Evolutionary conservation across 1,139 yeast species (phyloP), one percentile per base, ranked within the genome.

Genomic region (Blastobotrys proliferans): DNA sequence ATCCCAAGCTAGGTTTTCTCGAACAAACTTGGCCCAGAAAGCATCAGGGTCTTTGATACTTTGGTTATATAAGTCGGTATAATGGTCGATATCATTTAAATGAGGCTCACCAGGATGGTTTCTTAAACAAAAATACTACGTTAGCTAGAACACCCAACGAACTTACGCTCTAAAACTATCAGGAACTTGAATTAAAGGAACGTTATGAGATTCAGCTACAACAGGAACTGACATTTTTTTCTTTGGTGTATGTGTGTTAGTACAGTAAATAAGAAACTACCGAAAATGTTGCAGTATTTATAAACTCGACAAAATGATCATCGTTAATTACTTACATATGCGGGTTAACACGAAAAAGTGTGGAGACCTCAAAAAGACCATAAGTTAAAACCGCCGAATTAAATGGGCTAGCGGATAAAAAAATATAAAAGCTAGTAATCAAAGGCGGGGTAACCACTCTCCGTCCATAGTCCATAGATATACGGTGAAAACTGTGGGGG

Each of bases 1-100:
- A 66, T 84, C 90, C 97, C 97, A 92, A 57, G 77, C 71, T 54
- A 92, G 73, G 50, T 79, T 74, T 56, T 86, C 85, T 48, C 76
- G 77, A 46, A 95, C 97, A 69, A 79, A 69, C 36, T 83, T 78
- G 41, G 94, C 95, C 63, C 87, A 92, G 67, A 92, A 92, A 33
- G 68, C 76, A 54, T 79, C 87, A 44, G 98, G 97, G 59, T 86
- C 79, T 48, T 75, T 67, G 57, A 92, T 79, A 29, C 95, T 85
- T 70, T 86, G 74, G 48, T 77, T 64, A 71, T 90, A 87, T 70
- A 88, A 66, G 53, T 75, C 68, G 49, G 76, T 68, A 72, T 90
- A 92, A 51, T 87, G 82, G 11, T 78, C 84, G 52, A 85, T 53
- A 48, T 67, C 55, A 57, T 58, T 53, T 38, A 69, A 53, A 47